Evolutionary conservation across 2,329 filamentous ascomycete genomes (phyloP).

Genomic region (Chalara sp.): DNA sequence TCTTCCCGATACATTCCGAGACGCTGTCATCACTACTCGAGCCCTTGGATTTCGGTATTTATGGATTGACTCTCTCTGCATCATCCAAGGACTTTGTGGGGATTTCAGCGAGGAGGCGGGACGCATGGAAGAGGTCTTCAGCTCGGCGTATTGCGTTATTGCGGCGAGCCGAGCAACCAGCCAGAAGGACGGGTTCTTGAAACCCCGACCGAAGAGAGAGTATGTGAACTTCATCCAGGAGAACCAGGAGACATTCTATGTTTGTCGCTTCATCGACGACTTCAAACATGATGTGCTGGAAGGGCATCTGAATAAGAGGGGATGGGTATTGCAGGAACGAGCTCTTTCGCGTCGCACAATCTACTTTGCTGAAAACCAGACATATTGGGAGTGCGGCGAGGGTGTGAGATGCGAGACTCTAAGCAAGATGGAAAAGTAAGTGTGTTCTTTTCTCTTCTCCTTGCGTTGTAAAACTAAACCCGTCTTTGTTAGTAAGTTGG

Average conservation of each 20-base stretch:
- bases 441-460: too few species aligned
- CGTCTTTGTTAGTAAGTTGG: too few species aligned
- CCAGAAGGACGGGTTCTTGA: slow-evolving; percentile 3
- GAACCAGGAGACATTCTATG: slow-evolving; percentile 14
- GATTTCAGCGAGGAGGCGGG: slow-evolving; percentile 20
- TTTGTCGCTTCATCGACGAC: slow-evolving; percentile 28
- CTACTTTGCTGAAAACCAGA: slow-evolving; percentile 30
- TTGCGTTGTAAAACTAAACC: slow-evolving; percentile 7
- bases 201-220: background rate
- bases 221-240: slow-evolving; percentile 1
- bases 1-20: slow-evolving; percentile 18
- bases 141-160: slow-evolving; percentile 10
- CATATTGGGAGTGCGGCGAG: slow-evolving; percentile 33
- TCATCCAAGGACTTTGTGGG: slow-evolving; percentile 23
- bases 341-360: slow-evolving; percentile 31
- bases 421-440: slow-evolving; percentile 27
- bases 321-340: slow-evolving; percentile 36
- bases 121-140: slow-evolving; percentile 21
- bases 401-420: slow-evolving; percentile 31
- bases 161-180: slow-evolving; percentile 7
- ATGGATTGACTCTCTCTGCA: slow-evolving; percentile 29
- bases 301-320: slow-evolving; percentile 28
- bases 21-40: slow-evolving; percentile 22
- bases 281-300: slow-evolving; percentile 29
- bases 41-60: slow-evolving; percentile 23